A percentile compares a stretch with the other conserved stretches of the same genome.
Conservation (phyloP, 2,329 filamentous ascomycete species). For the Metarhizium humberi region DNA sequence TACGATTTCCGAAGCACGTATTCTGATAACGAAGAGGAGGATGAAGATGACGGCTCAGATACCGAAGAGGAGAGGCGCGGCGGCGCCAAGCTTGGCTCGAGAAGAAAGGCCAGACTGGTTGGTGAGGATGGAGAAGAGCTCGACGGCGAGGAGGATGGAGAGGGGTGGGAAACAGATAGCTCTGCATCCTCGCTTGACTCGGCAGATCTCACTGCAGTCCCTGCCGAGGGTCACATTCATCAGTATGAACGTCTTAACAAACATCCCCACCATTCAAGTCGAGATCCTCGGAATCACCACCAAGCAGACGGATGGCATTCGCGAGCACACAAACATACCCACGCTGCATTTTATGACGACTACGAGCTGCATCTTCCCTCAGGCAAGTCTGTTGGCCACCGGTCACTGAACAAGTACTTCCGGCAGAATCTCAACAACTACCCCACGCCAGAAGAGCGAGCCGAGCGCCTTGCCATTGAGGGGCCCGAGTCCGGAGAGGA, state of each 20-base stretch:
- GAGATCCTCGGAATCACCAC: slow-evolving; percentile 62
- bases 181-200: slow-evolving; percentile 83
- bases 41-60: slow-evolving; percentile 43
- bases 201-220: slow-evolving; percentile 70
- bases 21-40: slow-evolving; percentile 65
- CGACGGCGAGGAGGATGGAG: slow-evolving; percentile 50
- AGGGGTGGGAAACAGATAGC: slow-evolving; percentile 93
- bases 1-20: slow-evolving; percentile 97
- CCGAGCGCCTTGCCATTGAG: slow-evolving; percentile 56
- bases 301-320: slow-evolving; percentile 73
- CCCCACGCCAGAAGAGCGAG: slow-evolving; percentile 68
- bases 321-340: slow-evolving; percentile 64
- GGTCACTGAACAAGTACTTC: slow-evolving; percentile 80
- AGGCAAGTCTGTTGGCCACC: slow-evolving; percentile 81
- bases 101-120: slow-evolving; percentile 42
- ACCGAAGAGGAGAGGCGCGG: slow-evolving; percentile 31
- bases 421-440: slow-evolving; percentile 86
- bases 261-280: slow-evolving; percentile 66
- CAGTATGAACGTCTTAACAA: slow-evolving; percentile 64
- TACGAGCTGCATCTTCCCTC: slow-evolving; percentile 89
- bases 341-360: slow-evolving; percentile 81
- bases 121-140: slow-evolving; percentile 39
- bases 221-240: slow-evolving; percentile 61
- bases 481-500: slow-evolving; percentile 25
- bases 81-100: slow-evolving; percentile 62